Conservation (phyloP, 208 protist genomes). For the Trypanosoma avium region DNA sequence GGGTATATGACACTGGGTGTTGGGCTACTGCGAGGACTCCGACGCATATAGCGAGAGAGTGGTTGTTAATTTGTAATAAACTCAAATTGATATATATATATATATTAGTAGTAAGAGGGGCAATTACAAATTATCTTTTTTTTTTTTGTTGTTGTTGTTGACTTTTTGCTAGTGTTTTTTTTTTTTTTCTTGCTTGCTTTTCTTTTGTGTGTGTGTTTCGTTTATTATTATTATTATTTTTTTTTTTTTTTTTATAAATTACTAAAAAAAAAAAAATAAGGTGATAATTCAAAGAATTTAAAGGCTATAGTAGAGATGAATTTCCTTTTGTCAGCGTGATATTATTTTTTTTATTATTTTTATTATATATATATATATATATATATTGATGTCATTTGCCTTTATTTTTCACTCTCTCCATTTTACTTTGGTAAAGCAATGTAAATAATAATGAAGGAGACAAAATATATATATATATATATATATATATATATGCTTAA, state of each 20-base stretch:
- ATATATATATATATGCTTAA: too few species aligned
- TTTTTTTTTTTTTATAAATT: neutral
- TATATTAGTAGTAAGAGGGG: too few species aligned
- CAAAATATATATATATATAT: too few species aligned
- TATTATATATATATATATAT: neutral
- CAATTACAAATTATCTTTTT: too few species aligned
- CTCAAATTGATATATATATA: neutral
- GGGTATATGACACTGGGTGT: constrained; percentile 51
- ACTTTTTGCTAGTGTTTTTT: neutral
- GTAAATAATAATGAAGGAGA: too few species aligned
- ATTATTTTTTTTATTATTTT: constrained; percentile 23
- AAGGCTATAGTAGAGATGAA: too few species aligned
- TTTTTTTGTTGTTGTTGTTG: neutral
- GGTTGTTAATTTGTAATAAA: too few species aligned
- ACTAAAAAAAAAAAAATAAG: neutral
- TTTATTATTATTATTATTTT: neutral
- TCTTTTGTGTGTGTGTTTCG: too few species aligned
- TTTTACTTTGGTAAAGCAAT: too few species aligned
- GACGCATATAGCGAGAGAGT: constrained; percentile 21
- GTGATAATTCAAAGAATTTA: neutral
- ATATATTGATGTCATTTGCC: too few species aligned
- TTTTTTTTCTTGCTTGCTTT: constrained; percentile 1
- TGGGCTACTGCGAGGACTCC: constrained; percentile 54
- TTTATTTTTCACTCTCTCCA: too few species aligned
- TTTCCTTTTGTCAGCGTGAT: too few species aligned